Evolutionary conservation across 164 flowering plant species (phyloP).

Genomic region (Saururus chinensis): DNA sequence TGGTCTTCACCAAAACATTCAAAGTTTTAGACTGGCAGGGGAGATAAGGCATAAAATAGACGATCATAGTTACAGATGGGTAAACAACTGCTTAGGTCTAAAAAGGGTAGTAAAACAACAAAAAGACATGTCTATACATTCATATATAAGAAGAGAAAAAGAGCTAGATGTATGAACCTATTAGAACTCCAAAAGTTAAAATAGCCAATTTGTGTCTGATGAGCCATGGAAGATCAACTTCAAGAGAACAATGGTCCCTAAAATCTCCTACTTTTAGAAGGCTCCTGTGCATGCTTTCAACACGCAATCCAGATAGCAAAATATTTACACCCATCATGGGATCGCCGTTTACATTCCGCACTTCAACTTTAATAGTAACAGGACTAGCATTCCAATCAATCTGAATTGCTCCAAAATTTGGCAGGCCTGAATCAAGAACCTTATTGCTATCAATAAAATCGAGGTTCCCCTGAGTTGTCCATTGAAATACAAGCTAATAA

Average conservation of each 20-base stretch:
- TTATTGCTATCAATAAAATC: background rate
- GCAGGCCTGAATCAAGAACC: conserved; percentile 31
- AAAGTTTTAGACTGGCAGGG: no score
- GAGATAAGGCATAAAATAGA: no score
- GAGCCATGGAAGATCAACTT: conserved; percentile 49
- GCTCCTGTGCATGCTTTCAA: conserved; percentile 2
- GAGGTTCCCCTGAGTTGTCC: background rate
- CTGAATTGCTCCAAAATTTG: conserved; percentile 65
- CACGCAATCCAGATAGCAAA: conserved; percentile 33
- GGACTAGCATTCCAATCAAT: conserved; percentile 61
- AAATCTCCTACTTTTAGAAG: conserved; percentile 11
- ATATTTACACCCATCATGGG: conserved; percentile 33
- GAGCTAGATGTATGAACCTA: conserved; percentile 19
- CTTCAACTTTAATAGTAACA: conserved; percentile 38
- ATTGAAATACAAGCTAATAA: background rate
- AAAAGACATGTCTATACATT: no score
- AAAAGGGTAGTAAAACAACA: no score
- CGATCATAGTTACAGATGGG: no score
- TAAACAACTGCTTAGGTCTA: no score
- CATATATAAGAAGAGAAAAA: background rate
- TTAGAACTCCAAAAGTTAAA: conserved; percentile 26
- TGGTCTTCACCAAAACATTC: no score
- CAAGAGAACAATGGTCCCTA: conserved; percentile 44
- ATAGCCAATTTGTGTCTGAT: conserved; percentile 47
- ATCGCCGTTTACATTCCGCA: conserved; percentile 42